Conservation (phyloP, 805 yeast species). For the Sporopachydermia lactativora region DNA sequence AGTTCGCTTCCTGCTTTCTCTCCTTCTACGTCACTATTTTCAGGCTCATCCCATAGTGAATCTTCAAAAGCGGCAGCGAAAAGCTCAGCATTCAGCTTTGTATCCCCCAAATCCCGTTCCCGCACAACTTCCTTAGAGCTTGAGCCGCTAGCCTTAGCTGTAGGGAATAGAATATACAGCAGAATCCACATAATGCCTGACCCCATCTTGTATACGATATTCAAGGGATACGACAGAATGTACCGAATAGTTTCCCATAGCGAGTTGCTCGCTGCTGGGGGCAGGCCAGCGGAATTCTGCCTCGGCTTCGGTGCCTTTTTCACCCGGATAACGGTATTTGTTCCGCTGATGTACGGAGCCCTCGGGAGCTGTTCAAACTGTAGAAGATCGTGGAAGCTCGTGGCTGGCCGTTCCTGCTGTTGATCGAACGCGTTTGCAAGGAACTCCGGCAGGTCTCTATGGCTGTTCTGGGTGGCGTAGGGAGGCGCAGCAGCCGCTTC, state of each 20-base stretch:
- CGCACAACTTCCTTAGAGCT: not conserved
- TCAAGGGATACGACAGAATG: not conserved
- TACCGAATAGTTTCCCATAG: not conserved
- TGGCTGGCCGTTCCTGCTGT: not conserved
- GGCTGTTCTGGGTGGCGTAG: too few species aligned
- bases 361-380: not conserved
- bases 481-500: too few species aligned
- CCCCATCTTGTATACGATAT: not conserved
- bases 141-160: not conserved
- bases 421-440: not conserved
- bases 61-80: not conserved
- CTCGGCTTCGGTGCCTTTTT: not conserved
- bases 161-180: not conserved
- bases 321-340: not conserved
- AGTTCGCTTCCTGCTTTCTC: not conserved
- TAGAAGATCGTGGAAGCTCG: not conserved
- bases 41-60: not conserved
- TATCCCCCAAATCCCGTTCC: not conserved
- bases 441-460: slow-evolving; percentile 1
- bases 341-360: not conserved
- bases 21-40: not conserved
- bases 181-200: not conserved
- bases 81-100: not conserved
- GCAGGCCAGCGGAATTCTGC: not conserved
- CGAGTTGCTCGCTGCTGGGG: not conserved